Percentiles rank a stretch among this genome's conserved stretches.
Conservation (phyloP, 2,329 filamentous ascomycete genomes). For the Pleoardoris graminearum region DNA sequence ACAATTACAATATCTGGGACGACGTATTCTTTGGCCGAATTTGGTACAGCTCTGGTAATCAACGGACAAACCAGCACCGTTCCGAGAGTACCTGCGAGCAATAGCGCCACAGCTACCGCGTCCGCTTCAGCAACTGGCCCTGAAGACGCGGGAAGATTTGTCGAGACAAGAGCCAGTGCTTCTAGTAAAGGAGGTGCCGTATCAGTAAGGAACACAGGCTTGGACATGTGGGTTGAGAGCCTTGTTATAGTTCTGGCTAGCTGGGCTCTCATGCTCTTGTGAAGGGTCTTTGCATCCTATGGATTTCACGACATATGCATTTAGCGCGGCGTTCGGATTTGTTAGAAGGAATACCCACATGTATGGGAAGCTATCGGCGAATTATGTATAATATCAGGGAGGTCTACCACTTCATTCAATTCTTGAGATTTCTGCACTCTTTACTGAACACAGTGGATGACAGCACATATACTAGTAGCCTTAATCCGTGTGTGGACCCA, state of each 20-base stretch:
- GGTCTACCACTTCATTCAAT: too few species aligned
- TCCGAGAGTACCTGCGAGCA: constrained; percentile 27
- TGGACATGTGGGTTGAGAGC: constrained; percentile 33
- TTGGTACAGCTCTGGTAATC: constrained; percentile 30
- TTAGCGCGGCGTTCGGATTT: constrained; percentile 6
- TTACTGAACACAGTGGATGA: too few species aligned
- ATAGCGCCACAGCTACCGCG: constrained; percentile 29
- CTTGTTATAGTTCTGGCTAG: constrained; percentile 31
- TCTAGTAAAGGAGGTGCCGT: constrained; percentile 21
- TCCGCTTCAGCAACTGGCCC: constrained; percentile 15
- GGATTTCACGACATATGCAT: background rate
- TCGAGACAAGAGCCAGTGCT: constrained; percentile 32
- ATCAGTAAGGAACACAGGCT: constrained; percentile 10
- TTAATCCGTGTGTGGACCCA: too few species aligned
- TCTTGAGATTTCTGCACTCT: too few species aligned
- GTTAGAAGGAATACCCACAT: background rate
- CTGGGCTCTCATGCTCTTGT: constrained; percentile 34
- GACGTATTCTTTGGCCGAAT: constrained; percentile 30
- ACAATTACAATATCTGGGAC: constrained; percentile 32
- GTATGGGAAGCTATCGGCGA: background rate
- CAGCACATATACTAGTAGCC: too few species aligned
- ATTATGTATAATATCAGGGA: too few species aligned
- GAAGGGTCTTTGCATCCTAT: constrained; percentile 2
- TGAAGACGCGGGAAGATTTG: constrained; percentile 24
- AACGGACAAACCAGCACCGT: constrained; percentile 39